A percentile compares a stretch with the other conserved stretches of the same genome.
Conservation (phyloP, 441 rosid genomes). For the Adansonia madagascariensis region DNA sequence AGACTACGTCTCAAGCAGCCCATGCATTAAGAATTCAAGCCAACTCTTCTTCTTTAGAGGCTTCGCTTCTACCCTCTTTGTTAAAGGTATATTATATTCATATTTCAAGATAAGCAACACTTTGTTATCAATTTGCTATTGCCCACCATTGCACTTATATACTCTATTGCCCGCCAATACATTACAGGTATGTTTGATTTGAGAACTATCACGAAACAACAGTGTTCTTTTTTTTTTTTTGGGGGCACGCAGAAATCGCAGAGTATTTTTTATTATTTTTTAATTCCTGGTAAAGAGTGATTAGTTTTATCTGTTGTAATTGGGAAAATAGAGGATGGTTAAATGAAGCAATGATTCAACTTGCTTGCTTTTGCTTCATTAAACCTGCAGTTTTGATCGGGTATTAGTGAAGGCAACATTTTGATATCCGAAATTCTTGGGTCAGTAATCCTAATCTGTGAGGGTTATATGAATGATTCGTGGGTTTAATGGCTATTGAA, state of each 20-base stretch:
- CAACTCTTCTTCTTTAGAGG: constrained; percentile 33
- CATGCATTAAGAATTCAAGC: constrained; percentile 12
- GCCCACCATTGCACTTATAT: too few species aligned
- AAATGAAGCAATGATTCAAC: not conserved
- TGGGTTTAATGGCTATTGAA: not conserved
- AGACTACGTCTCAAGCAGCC: constrained; percentile 18
- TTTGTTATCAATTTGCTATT: not conserved
- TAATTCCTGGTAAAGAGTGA: not conserved
- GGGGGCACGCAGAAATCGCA: not conserved
- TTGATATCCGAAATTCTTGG: not conserved
- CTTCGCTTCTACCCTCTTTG: constrained; percentile 39
- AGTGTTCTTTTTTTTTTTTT: not conserved
- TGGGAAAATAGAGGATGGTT: not conserved
- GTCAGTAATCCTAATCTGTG: not conserved
- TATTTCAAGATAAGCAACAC: not conserved
- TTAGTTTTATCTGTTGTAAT: not conserved
- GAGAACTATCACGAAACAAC: not conserved
- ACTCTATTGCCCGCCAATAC: too few species aligned
- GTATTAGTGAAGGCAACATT: not conserved
- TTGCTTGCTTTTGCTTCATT: not conserved
- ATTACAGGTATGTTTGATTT: not conserved
- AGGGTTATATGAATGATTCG: not conserved
- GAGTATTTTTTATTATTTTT: not conserved
- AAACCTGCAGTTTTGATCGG: not conserved
- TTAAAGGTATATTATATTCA: constrained; percentile 38